Evolutionary conservation across 2,329 filamentous ascomycete species (phyloP).

Genomic region (Eutypa lata): DNA sequence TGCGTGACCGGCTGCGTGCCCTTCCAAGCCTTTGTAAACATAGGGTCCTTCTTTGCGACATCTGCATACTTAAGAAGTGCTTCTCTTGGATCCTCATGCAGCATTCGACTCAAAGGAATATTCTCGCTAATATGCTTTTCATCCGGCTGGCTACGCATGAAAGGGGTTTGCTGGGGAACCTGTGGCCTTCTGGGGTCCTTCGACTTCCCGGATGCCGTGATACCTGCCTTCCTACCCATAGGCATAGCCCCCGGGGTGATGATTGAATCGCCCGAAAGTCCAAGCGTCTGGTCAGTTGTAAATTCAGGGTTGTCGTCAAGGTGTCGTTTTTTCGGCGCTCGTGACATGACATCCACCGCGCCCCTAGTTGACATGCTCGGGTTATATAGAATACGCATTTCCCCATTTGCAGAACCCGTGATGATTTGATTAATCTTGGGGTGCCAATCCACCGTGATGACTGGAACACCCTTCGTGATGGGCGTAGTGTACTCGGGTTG

Average conservation of each 20-base stretch:
- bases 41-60: conserved; percentile 84
- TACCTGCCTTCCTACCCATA: conserved; percentile 59
- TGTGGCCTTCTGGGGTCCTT: conserved; percentile 81
- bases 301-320: conserved; percentile 88
- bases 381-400: conserved; percentile 87
- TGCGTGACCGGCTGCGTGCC: conserved; percentile 88
- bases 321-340: conserved; percentile 90
- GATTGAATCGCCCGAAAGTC: conserved; percentile 80
- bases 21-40: conserved; percentile 93
- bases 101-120: conserved; percentile 86
- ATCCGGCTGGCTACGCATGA: conserved; percentile 86
- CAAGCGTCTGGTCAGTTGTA: conserved; percentile 78
- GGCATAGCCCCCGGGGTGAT: conserved; percentile 63
- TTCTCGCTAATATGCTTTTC: conserved; percentile 84
- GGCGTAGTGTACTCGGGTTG: conserved; percentile 80
- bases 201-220: conserved; percentile 74
- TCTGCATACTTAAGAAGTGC: conserved; percentile 94
- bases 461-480: conserved; percentile 77
- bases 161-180: conserved; percentile 80
- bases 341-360: conserved; percentile 85
- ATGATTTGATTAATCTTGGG: conserved; percentile 93
- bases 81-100: conserved; percentile 93
- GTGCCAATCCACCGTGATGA: conserved; percentile 90
- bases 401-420: conserved; percentile 86
- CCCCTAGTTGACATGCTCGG: conserved; percentile 78